Base-by-base conservation (phyloP, 768 basidiomycete genomes). In the Hydnomerulius pinastri region DNA sequence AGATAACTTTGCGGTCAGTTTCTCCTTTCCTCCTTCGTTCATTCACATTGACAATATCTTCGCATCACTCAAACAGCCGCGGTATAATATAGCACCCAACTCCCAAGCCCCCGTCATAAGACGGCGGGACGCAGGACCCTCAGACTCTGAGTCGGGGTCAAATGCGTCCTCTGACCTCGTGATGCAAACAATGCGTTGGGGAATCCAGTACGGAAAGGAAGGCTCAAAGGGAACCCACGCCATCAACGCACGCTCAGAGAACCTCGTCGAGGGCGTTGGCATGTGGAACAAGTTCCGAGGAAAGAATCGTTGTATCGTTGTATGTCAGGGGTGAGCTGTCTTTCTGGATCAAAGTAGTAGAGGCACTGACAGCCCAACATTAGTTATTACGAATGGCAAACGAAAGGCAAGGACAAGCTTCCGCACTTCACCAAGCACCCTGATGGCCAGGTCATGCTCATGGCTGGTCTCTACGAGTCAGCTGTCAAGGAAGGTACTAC, bases 381-480 rank as follows among this genome's bases (percentile, higher is more conserved):
- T 35, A 92, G 92, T 25, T 97, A 97, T 67, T 98, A 92, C 64
- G 96, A 99, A 69, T 98, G 96, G 96, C 76, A 91, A 35, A 87
- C 84, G 49, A 91, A 87, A 65, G 88, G 86, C 44, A 88, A 85
- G 61, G 76, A 81, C 35, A 89, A 88, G 57, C 61, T 90, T 1
- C 92, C 95, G 0, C 83, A 96, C 64, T 94, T 92, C 59, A 85
- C 81, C 30, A 89, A 85, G 60, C 82, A 78, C 36, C 77, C 80
- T 37, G 80, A 87, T 50, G 73, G 73, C 18, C 73, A 70, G 44
- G 58, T 95, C 3, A 82, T 98, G 78, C 80, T 94, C 27, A 77
- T 99, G 64, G 95, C 95, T 1, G 95, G 93, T 2, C 70, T 98
- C 1, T 97, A 90, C 61, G 94, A 97, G 55, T 78, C 70, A 43